Base-by-base conservation (phyloP, 768 basidiomycete species). In the Macrolepiota dolichaula region DNA sequence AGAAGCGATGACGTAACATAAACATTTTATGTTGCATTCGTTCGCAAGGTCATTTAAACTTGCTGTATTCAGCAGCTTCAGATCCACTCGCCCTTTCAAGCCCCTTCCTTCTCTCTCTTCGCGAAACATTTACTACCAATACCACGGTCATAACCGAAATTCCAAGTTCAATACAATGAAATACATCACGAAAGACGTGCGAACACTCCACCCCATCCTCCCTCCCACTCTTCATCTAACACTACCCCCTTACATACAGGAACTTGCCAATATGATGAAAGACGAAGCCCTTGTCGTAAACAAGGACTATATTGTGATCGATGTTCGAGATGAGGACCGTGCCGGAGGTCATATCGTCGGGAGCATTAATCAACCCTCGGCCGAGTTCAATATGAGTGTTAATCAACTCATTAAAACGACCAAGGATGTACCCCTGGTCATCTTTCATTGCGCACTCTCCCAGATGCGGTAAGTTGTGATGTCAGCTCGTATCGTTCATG, bases 271-370 rank as follows among this genome's bases (percentile, higher is more conserved):
- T 32, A 71, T 91, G 62, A 86, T 93, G 65, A 92, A 87, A 72
- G 84, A 82, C 68, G 81, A 79, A 59, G 68, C 63, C 58, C 85
- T 85, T 67, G 73, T 76, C 35, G 74, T 83, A 7, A 73, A 77
- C 67, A 83, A 84, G 69, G 90, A 93, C 69, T 94, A 86, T 69
- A 71, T 88, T 32, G 80, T 94, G 47, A 82, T 94, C 42, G 92
- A 94, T 70, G 92, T 94, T 35, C 86, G 92, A n/a, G 92, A 92
- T 70, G 83, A 87, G 59, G 92, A 94, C 65, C 90, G 80, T 72
- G 76, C 69, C 11, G 92, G 92, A 65, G 92, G 92, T 38, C 88
- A 94, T 70, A 91, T 94, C 71, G 85, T 81, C 65, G 80, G 82
- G 63, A 79, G 83, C 44, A 67, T 82, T 61, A 84, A 90, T 67